Evolutionary conservation across 192 early-diverging fungal species (phyloP), one percentile per base, ranked within the genome.

Genomic region (Gaertneriomyces semiglobifer): DNA sequence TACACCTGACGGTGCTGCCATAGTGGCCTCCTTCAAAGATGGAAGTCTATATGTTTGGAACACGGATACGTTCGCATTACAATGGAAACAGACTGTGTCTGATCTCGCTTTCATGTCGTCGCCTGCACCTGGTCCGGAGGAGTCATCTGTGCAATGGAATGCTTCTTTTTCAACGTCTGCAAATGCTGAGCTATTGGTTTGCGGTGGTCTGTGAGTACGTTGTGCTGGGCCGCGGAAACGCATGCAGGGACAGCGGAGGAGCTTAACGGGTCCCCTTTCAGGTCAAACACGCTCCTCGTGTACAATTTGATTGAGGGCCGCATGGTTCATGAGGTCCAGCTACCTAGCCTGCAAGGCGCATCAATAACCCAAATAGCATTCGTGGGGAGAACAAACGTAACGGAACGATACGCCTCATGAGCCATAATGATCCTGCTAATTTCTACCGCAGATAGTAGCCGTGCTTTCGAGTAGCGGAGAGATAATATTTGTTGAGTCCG

Each of bases 251-350:
- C 48, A 50, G 18, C 11, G 48, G 18, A n/a, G 48, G 48, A 50
- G 2, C 12, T 12, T 18, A n/a, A 50, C 12, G 20, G 12, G 1
- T 53, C 51, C 44, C 56, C 14, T 44, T 41, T 39, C n/a, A 77
- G 77, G n/a, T 51, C 66, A 16, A 71, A 60, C 7, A 77, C 75
- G 12, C 8, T 83, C 0, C 77, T 72, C 51, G 79, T 83, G 0
- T 83, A 76, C 76, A 80, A 77, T 55, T 40, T 80, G 53, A 58
- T 70, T 33, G 81, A 83, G 58, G 72, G 75, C 46, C 38, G 74
- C 42, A 60, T 80, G 42, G 7, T 83, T 65, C 76, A 78, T 50
- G 81, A 83, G 53, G 75, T 83, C 44, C 20, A 74, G 5, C 64
- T 83, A 55, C 78, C 78, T 10, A 39, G 69, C 6, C 75, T 83